Percentiles rank a stretch among this genome's conserved stretches.
phyloP scores from a whole-genome alignment of 306 rosid species.

The Vigna unguiculata region DNA sequence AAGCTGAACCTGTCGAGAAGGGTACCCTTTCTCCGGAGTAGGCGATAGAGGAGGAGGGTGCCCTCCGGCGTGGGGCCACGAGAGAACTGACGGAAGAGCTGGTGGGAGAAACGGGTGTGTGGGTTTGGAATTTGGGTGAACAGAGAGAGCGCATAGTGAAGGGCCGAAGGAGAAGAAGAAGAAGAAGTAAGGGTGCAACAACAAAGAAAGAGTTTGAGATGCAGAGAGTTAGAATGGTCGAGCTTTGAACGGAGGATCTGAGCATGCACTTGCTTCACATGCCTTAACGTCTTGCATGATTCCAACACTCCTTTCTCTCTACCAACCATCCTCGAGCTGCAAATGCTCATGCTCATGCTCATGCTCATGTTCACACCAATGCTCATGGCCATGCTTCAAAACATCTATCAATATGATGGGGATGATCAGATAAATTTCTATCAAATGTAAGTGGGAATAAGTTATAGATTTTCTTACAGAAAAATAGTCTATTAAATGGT shows the following conservation, averaged over 20 bases:
- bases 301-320: conserved; percentile 19
- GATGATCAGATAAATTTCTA: no score
- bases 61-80: conserved; percentile 56
- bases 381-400: background rate
- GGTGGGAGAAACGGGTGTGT: conserved; percentile 62
- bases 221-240: conserved; percentile 51
- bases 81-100: conserved; percentile 69
- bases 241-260: conserved; percentile 63
- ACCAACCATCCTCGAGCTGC: background rate
- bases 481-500: no score
- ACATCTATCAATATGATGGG: no score
- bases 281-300: conserved; percentile 53
- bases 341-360: background rate
- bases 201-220: conserved; percentile 57
- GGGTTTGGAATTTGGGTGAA: conserved; percentile 63
- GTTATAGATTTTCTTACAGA: no score
- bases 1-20: conserved; percentile 69
- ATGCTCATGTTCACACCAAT: no score
- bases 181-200: conserved; percentile 53
- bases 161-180: conserved; percentile 55
- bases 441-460: no score
- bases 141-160: conserved; percentile 72
- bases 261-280: conserved; percentile 75
- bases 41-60: conserved; percentile 64
- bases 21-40: conserved; percentile 57